These are phyloP conservation scores for Dendrobium huoshanense DNA, from an alignment of 106 monocot genomes.

Conservation along the genomic window DNA sequence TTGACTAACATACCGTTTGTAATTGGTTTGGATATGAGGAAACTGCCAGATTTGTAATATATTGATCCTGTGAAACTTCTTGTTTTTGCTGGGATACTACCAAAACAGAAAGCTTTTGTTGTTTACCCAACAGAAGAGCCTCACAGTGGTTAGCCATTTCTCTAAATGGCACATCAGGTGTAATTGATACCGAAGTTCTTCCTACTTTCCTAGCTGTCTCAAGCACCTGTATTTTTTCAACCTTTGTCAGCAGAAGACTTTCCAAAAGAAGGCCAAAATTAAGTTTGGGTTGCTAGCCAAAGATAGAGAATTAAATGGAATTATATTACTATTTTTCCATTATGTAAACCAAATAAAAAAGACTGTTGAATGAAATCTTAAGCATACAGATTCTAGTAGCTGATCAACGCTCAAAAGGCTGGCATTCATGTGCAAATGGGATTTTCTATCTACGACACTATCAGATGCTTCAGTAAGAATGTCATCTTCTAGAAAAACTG, in stretches of 20 bases:
- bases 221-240: constrained; percentile 11
- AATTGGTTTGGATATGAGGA: constrained; percentile 1
- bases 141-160: constrained; percentile 92
- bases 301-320: background rate
- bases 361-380: background rate
- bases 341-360: too few species aligned
- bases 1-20: constrained; percentile 27
- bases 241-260: background rate
- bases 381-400: constrained; percentile 73
- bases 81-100: constrained; percentile 39
- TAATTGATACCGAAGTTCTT: constrained; percentile 55
- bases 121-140: constrained; percentile 66
- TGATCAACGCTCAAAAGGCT: constrained; percentile 71
- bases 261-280: background rate
- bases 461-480: constrained; percentile 48
- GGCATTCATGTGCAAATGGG: constrained; percentile 14
- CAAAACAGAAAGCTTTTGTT: constrained; percentile 66
- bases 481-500: constrained; percentile 59
- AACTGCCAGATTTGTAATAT: background rate
- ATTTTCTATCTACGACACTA: constrained; percentile 23
- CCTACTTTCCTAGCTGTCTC: constrained; percentile 27
- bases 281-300: background rate
- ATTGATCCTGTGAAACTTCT: constrained; percentile 17
- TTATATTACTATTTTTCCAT: background rate
- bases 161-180: constrained; percentile 65